Percentiles rank a stretch among this genome's conserved stretches.
phyloP scores from a whole-genome alignment of 2,329 filamentous ascomycete species.

The Penicillium capsulatum region DNA sequence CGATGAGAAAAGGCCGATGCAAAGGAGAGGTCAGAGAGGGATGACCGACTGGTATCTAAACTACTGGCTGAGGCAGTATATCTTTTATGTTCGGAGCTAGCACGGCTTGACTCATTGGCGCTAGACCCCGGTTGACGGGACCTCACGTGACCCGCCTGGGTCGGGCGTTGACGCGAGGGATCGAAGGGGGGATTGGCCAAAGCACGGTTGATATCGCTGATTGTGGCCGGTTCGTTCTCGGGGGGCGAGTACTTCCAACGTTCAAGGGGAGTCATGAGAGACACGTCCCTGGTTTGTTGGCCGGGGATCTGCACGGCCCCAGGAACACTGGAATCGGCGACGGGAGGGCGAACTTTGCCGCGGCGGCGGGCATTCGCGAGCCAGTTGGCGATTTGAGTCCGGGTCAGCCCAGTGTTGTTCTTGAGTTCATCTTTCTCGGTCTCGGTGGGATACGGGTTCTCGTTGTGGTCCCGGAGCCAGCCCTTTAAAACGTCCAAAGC shows the following conservation, averaged over 20 bases:
- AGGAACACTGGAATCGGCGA: slow-evolving; percentile 63
- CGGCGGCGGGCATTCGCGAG: slow-evolving; percentile 82
- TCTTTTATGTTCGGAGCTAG: slow-evolving; percentile 48
- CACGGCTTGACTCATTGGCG: slow-evolving; percentile 50
- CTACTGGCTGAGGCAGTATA: slow-evolving; percentile 52
- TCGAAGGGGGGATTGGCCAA: slow-evolving; percentile 45
- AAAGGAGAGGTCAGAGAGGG: slow-evolving; percentile 53
- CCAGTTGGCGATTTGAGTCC: slow-evolving; percentile 86
- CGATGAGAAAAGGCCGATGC: slow-evolving; percentile 55
- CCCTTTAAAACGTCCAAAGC: slow-evolving; percentile 76
- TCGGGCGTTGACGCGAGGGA: slow-evolving; percentile 29
- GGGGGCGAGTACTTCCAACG: slow-evolving; percentile 66
- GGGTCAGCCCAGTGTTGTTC: slow-evolving; percentile 71
- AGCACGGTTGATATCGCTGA: slow-evolving; percentile 61
- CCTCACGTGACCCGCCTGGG: slow-evolving; percentile 32
- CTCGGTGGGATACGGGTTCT: slow-evolving; percentile 83
- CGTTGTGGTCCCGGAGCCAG: slow-evolving; percentile 75
- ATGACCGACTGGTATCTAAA: slow-evolving; percentile 51
- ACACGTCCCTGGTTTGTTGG: slow-evolving; percentile 49
- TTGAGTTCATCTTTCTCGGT: slow-evolving; percentile 79
- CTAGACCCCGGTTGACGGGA: slow-evolving; percentile 42
- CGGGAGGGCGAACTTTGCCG: slow-evolving; percentile 67
- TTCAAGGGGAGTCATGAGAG: slow-evolving; percentile 61
- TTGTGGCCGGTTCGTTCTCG: slow-evolving; percentile 63
- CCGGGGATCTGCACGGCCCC: slow-evolving; percentile 70